phyloP scores from a whole-genome alignment of 2,329 filamentous ascomycete genomes.

The Verruconis gallopava region DNA sequence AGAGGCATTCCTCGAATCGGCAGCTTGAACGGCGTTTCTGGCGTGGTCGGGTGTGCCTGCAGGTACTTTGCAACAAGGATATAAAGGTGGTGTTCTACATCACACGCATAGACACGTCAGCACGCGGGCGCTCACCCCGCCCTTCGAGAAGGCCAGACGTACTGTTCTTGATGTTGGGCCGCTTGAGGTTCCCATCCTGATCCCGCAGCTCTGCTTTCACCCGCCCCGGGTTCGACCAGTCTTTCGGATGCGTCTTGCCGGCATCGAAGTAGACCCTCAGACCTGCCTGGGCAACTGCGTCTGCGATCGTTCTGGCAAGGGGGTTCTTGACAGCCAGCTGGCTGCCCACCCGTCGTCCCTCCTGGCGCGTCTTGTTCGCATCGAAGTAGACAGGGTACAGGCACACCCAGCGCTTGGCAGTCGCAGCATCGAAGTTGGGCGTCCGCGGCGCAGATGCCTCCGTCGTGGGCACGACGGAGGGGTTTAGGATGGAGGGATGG shows the following conservation, averaged over 20 bases:
- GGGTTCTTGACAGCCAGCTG: conserved; percentile 70
- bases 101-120: background rate
- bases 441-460: conserved; percentile 21
- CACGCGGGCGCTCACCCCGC: conserved; percentile 1
- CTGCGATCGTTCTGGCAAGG: conserved; percentile 76
- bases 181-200: conserved; percentile 35
- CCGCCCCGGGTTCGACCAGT: conserved; percentile 93
- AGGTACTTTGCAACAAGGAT: conserved; percentile 67
- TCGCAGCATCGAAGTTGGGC: conserved; percentile 18
- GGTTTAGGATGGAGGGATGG: conserved; percentile 21
- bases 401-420: conserved; percentile 64
- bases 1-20: conserved; percentile 60
- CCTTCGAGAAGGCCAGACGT: conserved; percentile 19
- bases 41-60: conserved; percentile 62
- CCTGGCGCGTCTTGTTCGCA: conserved; percentile 54
- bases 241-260: conserved; percentile 83
- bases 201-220: conserved; percentile 67
- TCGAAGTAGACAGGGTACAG: conserved; percentile 97
- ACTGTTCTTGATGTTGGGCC: conserved; percentile 51
- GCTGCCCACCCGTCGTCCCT: conserved; percentile 67
- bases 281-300: conserved; percentile 63
- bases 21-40: conserved; percentile 55
- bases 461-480: conserved; percentile 26
- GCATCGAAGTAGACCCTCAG: conserved; percentile 73
- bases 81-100: conserved; percentile 81